Evolutionary conservation across 768 basidiomycete species (phyloP), one percentile per base, ranked within the genome.

Genomic region (Termitomyces sp.): DNA sequence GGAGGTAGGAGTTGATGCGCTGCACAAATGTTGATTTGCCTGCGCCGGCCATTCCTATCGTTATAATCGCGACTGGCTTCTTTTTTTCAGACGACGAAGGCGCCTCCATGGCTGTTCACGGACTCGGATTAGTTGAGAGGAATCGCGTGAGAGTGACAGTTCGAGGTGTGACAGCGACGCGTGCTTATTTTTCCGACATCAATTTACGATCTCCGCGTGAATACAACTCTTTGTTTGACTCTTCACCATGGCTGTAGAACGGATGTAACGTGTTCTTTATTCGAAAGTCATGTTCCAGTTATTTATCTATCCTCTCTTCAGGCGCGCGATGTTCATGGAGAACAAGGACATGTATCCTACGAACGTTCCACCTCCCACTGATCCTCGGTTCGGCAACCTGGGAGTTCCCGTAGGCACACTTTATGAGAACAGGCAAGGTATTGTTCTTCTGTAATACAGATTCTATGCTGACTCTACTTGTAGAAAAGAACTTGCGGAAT

Each of bases 1-100:
- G 92, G 47, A 98, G 76, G 75, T 98, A 84, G 14, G 95, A 90
- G 71, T 96, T 98, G 56, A 98, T 87, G 34, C 93, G 85, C 64
- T 97, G 93, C 20, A 99, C 92, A 69, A 99, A 92, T 3, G 96
- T 98, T 6, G 97, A 98, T 77, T 98, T 98, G 60, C 96, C 96
- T 3, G 93, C 93, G 5, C 95, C 95, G 0, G 95, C 95, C 93
- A 96, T 96, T 22, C 95, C 95, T 60, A 97, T 95, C 42, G 91
- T 88, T 63, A 97, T 87, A 53, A 97, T 91, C 5, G 90, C 86
- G 7, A 87, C 80, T 0, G 94, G 92, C 66, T 91, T 85, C 66
- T 85, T 77, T 59, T 75, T 37, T 33, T 16, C 66, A 14, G 37
- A 52, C 14, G 66, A 61, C 22, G 57, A 57, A 16, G 64, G 63